phyloP scores from a whole-genome alignment of 306 rosid species.

The Cucurbita pepo region DNA sequence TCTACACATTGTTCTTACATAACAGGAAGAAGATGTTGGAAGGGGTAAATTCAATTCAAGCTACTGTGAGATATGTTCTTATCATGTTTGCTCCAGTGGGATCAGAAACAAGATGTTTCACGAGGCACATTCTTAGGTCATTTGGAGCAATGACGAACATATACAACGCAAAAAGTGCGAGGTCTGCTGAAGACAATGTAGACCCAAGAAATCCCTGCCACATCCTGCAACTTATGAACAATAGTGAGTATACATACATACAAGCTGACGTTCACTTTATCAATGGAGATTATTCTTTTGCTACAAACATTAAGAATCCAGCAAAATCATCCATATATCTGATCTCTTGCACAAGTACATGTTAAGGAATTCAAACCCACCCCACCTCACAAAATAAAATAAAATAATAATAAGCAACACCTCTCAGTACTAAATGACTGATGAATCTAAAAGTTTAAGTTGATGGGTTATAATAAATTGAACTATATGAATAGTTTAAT shows the following conservation, averaged over 20 bases:
- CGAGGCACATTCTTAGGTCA: conserved; percentile 67
- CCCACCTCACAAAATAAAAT: no score
- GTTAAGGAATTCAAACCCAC: neutral
- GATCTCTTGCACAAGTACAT: neutral
- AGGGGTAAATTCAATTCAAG: neutral
- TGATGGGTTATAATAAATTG: no score
- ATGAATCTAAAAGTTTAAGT: no score
- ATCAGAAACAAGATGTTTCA: conserved; percentile 76
- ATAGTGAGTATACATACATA: no score
- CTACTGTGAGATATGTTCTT: conserved; percentile 59
- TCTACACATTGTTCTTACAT: conserved; percentile 21
- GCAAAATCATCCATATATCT: neutral
- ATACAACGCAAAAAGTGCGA: conserved; percentile 56
- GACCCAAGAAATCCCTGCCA: conserved; percentile 97
- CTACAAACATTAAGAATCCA: neutral
- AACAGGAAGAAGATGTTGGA: conserved; percentile 6
- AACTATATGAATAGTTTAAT: no score
- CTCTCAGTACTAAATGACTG: no score
- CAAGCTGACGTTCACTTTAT: neutral
- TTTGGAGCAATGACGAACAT: conserved; percentile 90
- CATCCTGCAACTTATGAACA: conserved; percentile 52
- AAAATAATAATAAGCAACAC: no score
- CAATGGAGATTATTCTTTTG: neutral
- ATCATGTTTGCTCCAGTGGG: conserved; percentile 88
- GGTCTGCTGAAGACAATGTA: conserved; percentile 69